Conservation (phyloP, 1,284 basidiomycete genomes). For the Grifola frondosa region DNA sequence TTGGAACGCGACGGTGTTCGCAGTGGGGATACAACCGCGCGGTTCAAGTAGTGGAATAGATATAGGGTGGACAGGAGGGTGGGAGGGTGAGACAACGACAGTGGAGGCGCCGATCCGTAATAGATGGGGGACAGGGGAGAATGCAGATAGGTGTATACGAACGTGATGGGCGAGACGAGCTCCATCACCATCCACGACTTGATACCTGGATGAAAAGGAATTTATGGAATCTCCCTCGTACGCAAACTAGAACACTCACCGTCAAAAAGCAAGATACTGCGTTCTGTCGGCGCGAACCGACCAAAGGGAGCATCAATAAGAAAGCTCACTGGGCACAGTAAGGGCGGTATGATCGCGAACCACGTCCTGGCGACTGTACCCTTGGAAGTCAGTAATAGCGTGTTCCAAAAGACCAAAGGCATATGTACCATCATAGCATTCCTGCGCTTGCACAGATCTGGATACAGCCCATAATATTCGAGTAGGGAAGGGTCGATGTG, state of each 20-base stretch:
- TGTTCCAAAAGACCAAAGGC: not conserved
- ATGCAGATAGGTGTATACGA: constrained; percentile 50
- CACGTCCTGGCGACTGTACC: constrained; percentile 31
- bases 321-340: constrained; percentile 35
- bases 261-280: constrained; percentile 52
- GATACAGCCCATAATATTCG: too few relatives aligned
- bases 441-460: too few relatives aligned
- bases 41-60: constrained; percentile 81
- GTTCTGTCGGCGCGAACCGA: constrained; percentile 56
- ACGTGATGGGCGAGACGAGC: constrained; percentile 68
- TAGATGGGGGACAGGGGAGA: constrained; percentile 40
- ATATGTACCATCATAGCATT: constrained; percentile 11
- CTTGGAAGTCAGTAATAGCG: not conserved
- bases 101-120: constrained; percentile 24
- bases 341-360: constrained; percentile 32
- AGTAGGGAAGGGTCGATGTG: too few relatives aligned
- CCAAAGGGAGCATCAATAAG: constrained; percentile 75
- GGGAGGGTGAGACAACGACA: constrained; percentile 40
- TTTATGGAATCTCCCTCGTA: not conserved
- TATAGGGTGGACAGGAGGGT: constrained; percentile 61
- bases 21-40: constrained; percentile 80
- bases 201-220: constrained; percentile 34
- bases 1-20: constrained; percentile 81
- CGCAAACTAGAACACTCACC: constrained; percentile 36
- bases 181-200: constrained; percentile 87